Base-by-base conservation (phyloP, 148 eudicot genomes). In the Amaranthus cruentus region DNA sequence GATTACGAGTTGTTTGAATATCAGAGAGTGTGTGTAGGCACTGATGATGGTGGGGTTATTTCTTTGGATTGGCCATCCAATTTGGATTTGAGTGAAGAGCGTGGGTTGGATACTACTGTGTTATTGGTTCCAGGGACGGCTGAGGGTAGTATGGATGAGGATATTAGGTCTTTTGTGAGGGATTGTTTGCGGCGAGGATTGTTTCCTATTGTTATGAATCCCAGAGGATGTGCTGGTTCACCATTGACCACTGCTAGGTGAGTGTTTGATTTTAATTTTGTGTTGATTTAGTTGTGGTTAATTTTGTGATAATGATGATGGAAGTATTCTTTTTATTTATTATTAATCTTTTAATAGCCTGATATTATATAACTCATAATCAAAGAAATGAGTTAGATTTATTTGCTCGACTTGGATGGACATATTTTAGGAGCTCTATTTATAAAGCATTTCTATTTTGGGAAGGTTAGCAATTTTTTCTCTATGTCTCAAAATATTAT, bases 181-280 rank as follows among this genome's bases (percentile, higher is more conserved):
- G 92, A 87, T 55, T 88, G 92, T 60, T 73, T 92, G 85, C 88
- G 75, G 67, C 77, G 81, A 50, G 99, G 99, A 14, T 76, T 83
- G 72, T 95, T 95, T 80, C 99, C 99, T 6, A 83, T 95, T 57
- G 97, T 95, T 53, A 84, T 95, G 87, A 95, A 95, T 72, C 99
- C 99, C 9, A 80, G 99, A 68, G 99, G 99, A 0, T 95, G 97
- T 73, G 92, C 94, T 42, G 93, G 87, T 57, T 95, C 99, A 2
- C 99, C 99, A 0, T 73, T 95, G 73, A 95, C 96, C 51, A 90
- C 96, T 6, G 72, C 99, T 62, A 74, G 99, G 99, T 88, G 68
- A 75, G 84, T 70, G 18, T 4, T 52, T 65, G 12, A 7, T 51
- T 63, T 7, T 5, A 7, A 3, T 65, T 21, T 38, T 2, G 6